Evolutionary conservation across 1,284 basidiomycete species (phyloP).

Genomic region (Exobasidium rhododendri): DNA sequence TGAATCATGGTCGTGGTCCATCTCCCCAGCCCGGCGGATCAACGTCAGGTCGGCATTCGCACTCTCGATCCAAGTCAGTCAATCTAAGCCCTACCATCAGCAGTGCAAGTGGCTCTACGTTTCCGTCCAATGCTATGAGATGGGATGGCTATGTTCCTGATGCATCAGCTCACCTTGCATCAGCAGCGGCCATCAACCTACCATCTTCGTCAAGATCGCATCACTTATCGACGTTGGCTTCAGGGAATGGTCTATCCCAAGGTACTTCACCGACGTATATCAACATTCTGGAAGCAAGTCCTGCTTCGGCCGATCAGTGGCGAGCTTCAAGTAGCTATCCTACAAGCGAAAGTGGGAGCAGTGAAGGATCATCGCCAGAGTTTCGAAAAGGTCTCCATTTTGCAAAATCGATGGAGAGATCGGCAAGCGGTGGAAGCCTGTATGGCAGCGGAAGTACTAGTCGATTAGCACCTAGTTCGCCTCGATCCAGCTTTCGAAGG

Average conservation of each 20-base stretch:
- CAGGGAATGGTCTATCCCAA: neutral
- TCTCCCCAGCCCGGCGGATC: neutral
- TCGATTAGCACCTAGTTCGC: neutral
- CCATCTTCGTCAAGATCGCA: neutral
- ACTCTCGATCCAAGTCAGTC: slow-evolving; percentile 18
- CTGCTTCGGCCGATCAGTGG: neutral
- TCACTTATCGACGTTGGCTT: neutral
- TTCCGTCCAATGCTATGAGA: neutral
- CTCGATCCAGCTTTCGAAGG: slow-evolving; percentile 8
- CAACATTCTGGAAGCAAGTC: neutral
- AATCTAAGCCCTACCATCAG: slow-evolving; percentile 18
- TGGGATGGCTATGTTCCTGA: neutral
- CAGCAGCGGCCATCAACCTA: neutral
- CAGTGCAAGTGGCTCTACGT: neutral
- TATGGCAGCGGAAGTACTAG: neutral
- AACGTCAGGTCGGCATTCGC: slow-evolving; percentile 10
- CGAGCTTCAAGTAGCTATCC: neutral
- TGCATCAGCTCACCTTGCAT: neutral
- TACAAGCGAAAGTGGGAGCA: slow-evolving; percentile 4
- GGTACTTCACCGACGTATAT: neutral
- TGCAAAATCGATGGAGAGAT: slow-evolving; percentile 1
- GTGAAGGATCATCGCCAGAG: slow-evolving; percentile 1
- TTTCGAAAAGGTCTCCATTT: neutral
- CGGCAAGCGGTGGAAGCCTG: neutral
- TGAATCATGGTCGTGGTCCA: neutral